A percentile compares a stretch with the other conserved stretches of the same genome.
These are phyloP conservation scores for Coniochaeta hoffmannii DNA, from an alignment of 2,329 filamentous ascomycete species.

Conservation along the genomic window DNA sequence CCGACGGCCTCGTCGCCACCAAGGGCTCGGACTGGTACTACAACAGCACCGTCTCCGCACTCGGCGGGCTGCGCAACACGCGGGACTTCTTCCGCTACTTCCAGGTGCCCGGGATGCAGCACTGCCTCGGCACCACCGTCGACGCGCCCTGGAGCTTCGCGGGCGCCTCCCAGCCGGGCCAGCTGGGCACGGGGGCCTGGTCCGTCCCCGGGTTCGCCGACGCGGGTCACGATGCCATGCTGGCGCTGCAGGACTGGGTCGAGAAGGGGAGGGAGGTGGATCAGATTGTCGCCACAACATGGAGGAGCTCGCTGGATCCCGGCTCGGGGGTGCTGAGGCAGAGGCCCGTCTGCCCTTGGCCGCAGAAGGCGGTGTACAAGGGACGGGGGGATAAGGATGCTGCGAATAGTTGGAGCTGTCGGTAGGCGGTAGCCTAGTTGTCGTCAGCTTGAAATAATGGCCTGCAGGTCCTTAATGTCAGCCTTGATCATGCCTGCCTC, in stretches of 20 bases:
- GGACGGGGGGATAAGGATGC: slow-evolving; percentile 5
- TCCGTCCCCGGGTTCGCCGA: slow-evolving; percentile 28
- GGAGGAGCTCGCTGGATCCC: slow-evolving; percentile 8
- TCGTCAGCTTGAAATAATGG: too few species aligned
- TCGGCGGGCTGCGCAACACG: slow-evolving; percentile 5
- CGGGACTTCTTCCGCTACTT: slow-evolving; percentile 45
- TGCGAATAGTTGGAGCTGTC: slow-evolving; percentile 9
- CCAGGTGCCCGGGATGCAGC: slow-evolving; percentile 40
- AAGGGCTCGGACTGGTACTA: slow-evolving; percentile 25
- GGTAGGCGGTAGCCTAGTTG: too few species aligned
- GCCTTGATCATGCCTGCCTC: too few species aligned
- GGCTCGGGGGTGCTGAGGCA: slow-evolving; percentile 14
- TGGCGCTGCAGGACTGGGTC: slow-evolving; percentile 29
- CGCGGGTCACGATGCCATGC: slow-evolving; percentile 25
- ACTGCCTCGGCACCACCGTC: slow-evolving; percentile 29
- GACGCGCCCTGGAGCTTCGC: slow-evolving; percentile 28
- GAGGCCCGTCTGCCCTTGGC: slow-evolving; percentile 18
- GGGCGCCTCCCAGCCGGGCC: slow-evolving; percentile 19
- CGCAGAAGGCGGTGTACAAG: slow-evolving; percentile 10
- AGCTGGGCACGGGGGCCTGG: slow-evolving; percentile 16
- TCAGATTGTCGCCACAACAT: slow-evolving; percentile 14
- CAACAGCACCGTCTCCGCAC: slow-evolving; percentile 15
- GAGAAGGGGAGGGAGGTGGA: slow-evolving; percentile 20
- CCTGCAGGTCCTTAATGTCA: too few species aligned
- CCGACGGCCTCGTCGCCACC: slow-evolving; percentile 27